These are phyloP conservation scores for Hevea brasiliensis DNA, from an alignment of 345 rosid genomes.

Conservation along the genomic window DNA sequence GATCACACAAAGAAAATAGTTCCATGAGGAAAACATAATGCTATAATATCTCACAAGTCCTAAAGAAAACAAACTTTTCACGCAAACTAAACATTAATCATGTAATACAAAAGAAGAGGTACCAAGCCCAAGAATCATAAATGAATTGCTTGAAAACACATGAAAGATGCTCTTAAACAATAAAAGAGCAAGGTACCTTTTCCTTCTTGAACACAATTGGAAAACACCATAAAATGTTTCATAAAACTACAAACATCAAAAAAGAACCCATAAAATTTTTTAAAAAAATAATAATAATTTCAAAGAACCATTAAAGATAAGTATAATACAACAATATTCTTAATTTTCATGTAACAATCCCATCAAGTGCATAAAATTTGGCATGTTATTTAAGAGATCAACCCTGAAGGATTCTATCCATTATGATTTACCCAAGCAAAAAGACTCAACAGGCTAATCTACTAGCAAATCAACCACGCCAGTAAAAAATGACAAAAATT, in stretches of 20 bases:
- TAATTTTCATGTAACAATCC: not conserved
- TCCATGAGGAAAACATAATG: not conserved
- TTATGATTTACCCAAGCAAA: not conserved
- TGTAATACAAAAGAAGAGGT: no score
- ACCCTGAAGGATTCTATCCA: not conserved
- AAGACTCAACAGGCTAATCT: not conserved
- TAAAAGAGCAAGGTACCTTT: no score
- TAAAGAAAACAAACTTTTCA: not conserved
- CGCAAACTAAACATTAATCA: not conserved
- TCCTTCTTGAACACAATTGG: no score
- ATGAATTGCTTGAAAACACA: no score
- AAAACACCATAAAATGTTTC: not conserved
- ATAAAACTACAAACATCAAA: not conserved
- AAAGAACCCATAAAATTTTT: no score
- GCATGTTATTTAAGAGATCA: not conserved
- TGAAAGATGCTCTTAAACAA: no score
- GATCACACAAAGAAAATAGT: not conserved
- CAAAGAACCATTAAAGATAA: not conserved
- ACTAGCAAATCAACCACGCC: not conserved
- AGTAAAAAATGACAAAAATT: not conserved
- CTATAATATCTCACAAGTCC: no score
- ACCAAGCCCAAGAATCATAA: not conserved
- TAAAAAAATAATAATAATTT: not conserved
- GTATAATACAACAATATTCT: no score
- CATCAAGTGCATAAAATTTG: not conserved